Base-by-base conservation (phyloP, 306 rosid species). In the Cicer bijugum region DNA sequence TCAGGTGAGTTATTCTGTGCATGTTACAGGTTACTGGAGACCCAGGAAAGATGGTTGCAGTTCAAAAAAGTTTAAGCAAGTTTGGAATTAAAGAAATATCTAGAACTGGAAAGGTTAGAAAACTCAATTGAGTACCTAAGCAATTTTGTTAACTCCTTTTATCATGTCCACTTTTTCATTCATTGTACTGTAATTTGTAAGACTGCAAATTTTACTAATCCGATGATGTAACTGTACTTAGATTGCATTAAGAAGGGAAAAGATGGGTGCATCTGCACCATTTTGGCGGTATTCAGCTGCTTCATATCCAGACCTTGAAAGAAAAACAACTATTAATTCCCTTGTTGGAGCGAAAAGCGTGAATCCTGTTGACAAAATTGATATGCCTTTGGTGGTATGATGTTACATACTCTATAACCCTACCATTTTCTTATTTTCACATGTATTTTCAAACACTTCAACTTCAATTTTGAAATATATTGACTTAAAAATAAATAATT, bases 211-310 rank as follows among this genome's bases (percentile, higher is more conserved):
- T 77, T 67, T 66, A 58, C 65, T 59, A 43, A 48, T 75, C 28
- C 63, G 73, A 38, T 76, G 55, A 44, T 78, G 55, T 47, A 68
- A 14, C 35, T 68, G 48, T 50, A 38, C n/a, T 11, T 76, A 91
- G 97, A 91, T 91, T 73, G 97, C 97, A 45, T 81, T 91, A 81
- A 89, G 91, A 83, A 89, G 97, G 84, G 97, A 89, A 82, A 89
- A 88, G 75, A 78, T 89, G 86, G 97, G 93, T 57, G 93, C 88
- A 33, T 88, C 97, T 50, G 97, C 97, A 80, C 97, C 97, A 70
- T 89, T 91, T 88, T 89, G 91, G 96, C 78, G 93, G 78, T 88
- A 86, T 78, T 88, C 97, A 71, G 96, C 97, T 77, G 91, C 96
- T 81, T 91, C 97, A 2, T 91, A 91, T 87, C 94, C 97, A 0